Base-by-base conservation (phyloP, 176 grass and related monocot genomes). In the Triticum dicoccoides region DNA sequence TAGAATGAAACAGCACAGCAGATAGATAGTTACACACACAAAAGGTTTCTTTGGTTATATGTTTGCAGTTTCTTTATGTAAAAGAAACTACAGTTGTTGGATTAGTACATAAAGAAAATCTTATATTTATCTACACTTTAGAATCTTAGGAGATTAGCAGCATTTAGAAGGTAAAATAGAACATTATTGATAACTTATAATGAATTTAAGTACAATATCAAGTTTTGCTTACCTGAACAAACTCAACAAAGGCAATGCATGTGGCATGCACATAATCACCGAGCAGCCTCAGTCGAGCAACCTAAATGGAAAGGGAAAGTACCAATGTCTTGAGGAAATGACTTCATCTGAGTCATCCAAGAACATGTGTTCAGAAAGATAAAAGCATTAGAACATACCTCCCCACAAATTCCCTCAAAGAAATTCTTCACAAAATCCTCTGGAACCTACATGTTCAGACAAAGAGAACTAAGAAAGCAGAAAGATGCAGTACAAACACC, bases 181-280 rank as follows among this genome's bases (percentile, higher is more conserved):
- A 44, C 4, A 18, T 77, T 81, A 2, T 41, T 56, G 20, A 81
- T 54, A 34, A 68, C 42, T 80, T 61, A 11, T 42, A 64, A 8
- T 59, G 20, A 63, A 64, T 44, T 65, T 42, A 38, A 91, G 51
- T 82, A 84, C 81, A 65, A 80, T 42, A 3, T 65, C 33, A 11
- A 76, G 27, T 11, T 62, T 49, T 77, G 77, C 90, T 97, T 93
- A 98, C 95, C 80, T 95, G 85, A 84, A 91, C 89, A 85, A 98
- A 98, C 87, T 98, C 95, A 38, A 98, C 95, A 70, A 98, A 98
- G 18, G 91, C 89, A 6, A 98, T 98, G 78, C 89, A 92, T 41
- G 95, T 98, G 23, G 93, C 89, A 58, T 98, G 95, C 83, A 93
- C 93, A 80, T 90, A 91, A 85, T 98, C 95, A 80, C 95, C 93